phyloP scores from a whole-genome alignment of 2,329 filamentous ascomycete genomes.

The Monilinia laxa region DNA sequence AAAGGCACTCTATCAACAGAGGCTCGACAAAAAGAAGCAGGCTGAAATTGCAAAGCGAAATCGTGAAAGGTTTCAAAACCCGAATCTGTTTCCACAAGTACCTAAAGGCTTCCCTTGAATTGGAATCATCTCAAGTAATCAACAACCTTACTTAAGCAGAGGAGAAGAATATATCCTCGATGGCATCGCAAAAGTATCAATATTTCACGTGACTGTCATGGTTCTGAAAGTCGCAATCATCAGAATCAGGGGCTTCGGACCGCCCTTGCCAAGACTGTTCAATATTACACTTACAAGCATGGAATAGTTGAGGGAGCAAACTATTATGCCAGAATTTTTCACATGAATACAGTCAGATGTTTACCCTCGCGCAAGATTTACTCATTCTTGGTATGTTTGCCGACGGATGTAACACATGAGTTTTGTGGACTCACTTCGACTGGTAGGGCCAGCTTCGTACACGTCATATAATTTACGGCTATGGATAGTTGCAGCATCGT shows the following conservation, averaged over 20 bases:
- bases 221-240: background rate
- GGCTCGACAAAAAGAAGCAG: conserved; percentile 74
- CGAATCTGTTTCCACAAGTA: conserved; percentile 80
- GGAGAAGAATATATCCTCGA: background rate
- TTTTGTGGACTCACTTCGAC: conserved; percentile 9
- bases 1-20: conserved; percentile 84
- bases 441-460: conserved; percentile 5
- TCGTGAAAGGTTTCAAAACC: conserved; percentile 74
- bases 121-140: conserved; percentile 22
- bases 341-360: conserved; percentile 9
- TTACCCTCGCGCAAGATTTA: conserved; percentile 2
- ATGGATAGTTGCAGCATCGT: conserved; percentile 21
- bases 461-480: conserved; percentile 21
- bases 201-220: background rate
- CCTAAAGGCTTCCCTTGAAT: conserved; percentile 58
- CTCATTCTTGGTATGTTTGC: background rate
- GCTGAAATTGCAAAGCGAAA: conserved; percentile 79
- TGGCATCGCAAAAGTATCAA: background rate
- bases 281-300: background rate
- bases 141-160: background rate
- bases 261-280: conserved; percentile 1
- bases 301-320: background rate
- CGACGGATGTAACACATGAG: conserved; percentile 11
- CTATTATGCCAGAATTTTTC: conserved; percentile 1
- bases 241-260: background rate